phyloP scores from a whole-genome alignment of 164 flowering plant species.

The Berberis thunbergii region DNA sequence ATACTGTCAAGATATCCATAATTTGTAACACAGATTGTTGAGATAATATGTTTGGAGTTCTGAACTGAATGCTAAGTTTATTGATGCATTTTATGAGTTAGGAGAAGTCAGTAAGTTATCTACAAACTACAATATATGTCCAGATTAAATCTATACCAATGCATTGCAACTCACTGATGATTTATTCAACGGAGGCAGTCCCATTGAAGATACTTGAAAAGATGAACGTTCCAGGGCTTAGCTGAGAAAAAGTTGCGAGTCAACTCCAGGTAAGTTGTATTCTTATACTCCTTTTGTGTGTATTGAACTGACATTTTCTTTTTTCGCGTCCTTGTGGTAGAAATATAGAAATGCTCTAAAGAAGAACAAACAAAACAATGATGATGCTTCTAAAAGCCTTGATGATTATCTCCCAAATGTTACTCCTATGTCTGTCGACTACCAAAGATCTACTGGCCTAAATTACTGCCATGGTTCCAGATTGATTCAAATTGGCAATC shows the following conservation, averaged over 20 bases:
- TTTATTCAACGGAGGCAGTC: neutral
- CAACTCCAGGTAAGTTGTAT: no score
- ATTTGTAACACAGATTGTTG: no score
- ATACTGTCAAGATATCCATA: no score
- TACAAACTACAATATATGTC: conserved; percentile 17
- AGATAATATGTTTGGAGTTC: conserved; percentile 7
- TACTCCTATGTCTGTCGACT: conserved; percentile 1
- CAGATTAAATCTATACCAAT: no score
- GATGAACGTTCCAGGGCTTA: conserved; percentile 21
- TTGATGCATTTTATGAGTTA: conserved; percentile 16
- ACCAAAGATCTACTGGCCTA: neutral
- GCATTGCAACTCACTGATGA: no score
- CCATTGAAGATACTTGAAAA: conserved; percentile 27
- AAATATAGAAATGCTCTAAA: conserved; percentile 19
- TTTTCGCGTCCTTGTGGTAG: conserved; percentile 6
- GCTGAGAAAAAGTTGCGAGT: no score
- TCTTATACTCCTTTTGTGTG: neutral
- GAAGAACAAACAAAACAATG: conserved; percentile 6
- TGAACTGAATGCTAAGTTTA: conserved; percentile 22
- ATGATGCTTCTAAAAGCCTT: neutral
- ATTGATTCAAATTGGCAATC: conserved; percentile 2
- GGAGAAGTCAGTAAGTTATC: conserved; percentile 24
- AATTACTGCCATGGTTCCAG: neutral
- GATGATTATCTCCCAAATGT: conserved; percentile 2
- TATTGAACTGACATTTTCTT: conserved; percentile 3